Base-by-base conservation (phyloP, 257 asterid species). In the Forsythia viridissima region DNA sequence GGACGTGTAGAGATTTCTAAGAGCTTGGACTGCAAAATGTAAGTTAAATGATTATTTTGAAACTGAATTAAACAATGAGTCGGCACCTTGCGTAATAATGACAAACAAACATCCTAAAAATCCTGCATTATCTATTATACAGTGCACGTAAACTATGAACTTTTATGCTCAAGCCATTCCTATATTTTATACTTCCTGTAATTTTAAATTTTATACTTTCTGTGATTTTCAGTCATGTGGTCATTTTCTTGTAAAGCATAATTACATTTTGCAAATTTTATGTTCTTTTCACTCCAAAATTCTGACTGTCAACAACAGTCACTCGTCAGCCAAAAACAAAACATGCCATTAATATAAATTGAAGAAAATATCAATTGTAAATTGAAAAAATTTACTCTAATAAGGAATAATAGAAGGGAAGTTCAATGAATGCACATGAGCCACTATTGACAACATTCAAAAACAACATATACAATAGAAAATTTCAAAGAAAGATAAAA, bases 1-100 rank as follows among this genome's bases (percentile, higher is more conserved):
- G 44, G 96, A 84, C 82, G 74, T 76, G 84, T 91, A 95, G 80
- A 95, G 81, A 20, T 86, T 89, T 79, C 76, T 91, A 84, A 93
- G 94, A 65, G 93, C 96, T 87, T 88, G 88, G 24, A 24, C 24
- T 24, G 24, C 24, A 24, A 24, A 24, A 24, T 24, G 24, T 24
- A 24, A 24, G 24, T 16, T 9, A 24, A 34, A 46, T 73, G 8
- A 57, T 80, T 70, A 82, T 72, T 36, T 36, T 18, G 48, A 71
- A 7, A 59, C 43, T 6, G 44, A 82, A 8, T 15, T 18, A 52
- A 52, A 15, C 21, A 52, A 52, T 52, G 21, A 52, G 16, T 15
- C 63, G 5, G 63, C 16, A 52, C 3, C 1, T 18, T 52, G 63
- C 10, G 3, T 18, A 6, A 18, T 18, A 52, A 52, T 52, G 63